Percentiles rank a stretch among this genome's conserved stretches.
These are phyloP conservation scores for Scedosporium aurantiacum DNA, from an alignment of 2,329 filamentous ascomycete genomes.

Conservation along the genomic window DNA sequence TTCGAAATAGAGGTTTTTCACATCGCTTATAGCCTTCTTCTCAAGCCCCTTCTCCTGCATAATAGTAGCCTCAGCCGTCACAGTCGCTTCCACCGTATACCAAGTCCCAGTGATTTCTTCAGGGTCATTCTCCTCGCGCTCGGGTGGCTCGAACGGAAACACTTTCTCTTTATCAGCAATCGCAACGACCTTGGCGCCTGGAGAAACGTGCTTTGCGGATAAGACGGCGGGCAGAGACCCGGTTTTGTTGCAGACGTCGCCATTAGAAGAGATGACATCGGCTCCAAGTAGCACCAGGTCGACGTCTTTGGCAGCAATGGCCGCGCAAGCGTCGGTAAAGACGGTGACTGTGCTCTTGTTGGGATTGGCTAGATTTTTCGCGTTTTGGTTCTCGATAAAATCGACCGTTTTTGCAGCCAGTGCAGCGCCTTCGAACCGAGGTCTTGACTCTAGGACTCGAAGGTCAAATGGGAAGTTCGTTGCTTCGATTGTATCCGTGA, in stretches of 20 bases:
- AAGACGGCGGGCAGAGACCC: slow-evolving; percentile 50
- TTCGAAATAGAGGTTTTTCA: slow-evolving; percentile 48
- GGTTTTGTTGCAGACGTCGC: slow-evolving; percentile 56
- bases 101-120: slow-evolving; percentile 39
- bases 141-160: slow-evolving; percentile 27
- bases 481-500: slow-evolving; percentile 29
- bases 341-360: slow-evolving; percentile 31
- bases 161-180: slow-evolving; percentile 54
- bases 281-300: slow-evolving; percentile 53
- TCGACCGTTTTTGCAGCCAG: slow-evolving; percentile 34
- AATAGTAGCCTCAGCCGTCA: slow-evolving; percentile 4
- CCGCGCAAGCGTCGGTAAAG: slow-evolving; percentile 49
- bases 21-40: slow-evolving; percentile 16
- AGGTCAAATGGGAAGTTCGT: slow-evolving; percentile 35
- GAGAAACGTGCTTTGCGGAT: slow-evolving; percentile 37
- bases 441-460: slow-evolving; percentile 54
- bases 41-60: neutral
- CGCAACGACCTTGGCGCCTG: slow-evolving; percentile 37
- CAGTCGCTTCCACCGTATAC: slow-evolving; percentile 16
- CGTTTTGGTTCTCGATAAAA: slow-evolving; percentile 14
- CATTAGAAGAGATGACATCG: slow-evolving; percentile 46
- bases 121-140: slow-evolving; percentile 36
- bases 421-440: slow-evolving; percentile 52
- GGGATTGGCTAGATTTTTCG: neutral
- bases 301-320: slow-evolving; percentile 36